Conservation (phyloP, 2,329 filamentous ascomycete genomes). For the Dactylonectria macrodidyma region DNA sequence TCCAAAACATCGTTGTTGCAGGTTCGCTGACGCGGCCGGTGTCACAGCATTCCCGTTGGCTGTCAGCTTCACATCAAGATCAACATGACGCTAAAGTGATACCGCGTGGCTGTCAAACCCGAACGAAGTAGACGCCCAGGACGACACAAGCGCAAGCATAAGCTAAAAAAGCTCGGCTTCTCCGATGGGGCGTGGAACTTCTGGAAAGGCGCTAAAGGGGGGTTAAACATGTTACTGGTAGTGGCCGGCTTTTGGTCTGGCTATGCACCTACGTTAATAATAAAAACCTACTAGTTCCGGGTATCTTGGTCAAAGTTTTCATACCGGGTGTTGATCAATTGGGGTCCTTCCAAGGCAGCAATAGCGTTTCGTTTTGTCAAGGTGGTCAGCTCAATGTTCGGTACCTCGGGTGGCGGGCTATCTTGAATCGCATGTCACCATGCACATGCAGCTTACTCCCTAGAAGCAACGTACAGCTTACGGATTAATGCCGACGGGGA, state of each 20-base stretch:
- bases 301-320: neutral
- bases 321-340: neutral
- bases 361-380: neutral
- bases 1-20: neutral
- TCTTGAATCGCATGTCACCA: too few species aligned
- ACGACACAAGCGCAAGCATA: too few species aligned
- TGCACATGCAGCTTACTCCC: too few species aligned
- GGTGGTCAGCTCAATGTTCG: neutral
- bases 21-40: neutral
- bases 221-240: neutral
- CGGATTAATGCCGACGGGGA: too few species aligned
- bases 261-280: neutral
- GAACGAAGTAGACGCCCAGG: neutral
- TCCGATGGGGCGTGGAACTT: constrained; percentile 8
- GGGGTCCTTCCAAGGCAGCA: neutral
- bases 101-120: constrained; percentile 25
- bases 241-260: neutral
- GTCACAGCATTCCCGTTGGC: neutral
- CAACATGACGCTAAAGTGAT: constrained; percentile 49
- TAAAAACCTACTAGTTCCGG: too few species aligned
- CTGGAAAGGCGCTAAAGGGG: constrained; percentile 10
- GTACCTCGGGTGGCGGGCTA: neutral
- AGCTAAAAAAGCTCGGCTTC: neutral
- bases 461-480: too few species aligned
- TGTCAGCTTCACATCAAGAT: constrained; percentile 6